Evolutionary conservation across 805 yeast species (phyloP).

Genomic region (Yarrowia yakushimensis): DNA sequence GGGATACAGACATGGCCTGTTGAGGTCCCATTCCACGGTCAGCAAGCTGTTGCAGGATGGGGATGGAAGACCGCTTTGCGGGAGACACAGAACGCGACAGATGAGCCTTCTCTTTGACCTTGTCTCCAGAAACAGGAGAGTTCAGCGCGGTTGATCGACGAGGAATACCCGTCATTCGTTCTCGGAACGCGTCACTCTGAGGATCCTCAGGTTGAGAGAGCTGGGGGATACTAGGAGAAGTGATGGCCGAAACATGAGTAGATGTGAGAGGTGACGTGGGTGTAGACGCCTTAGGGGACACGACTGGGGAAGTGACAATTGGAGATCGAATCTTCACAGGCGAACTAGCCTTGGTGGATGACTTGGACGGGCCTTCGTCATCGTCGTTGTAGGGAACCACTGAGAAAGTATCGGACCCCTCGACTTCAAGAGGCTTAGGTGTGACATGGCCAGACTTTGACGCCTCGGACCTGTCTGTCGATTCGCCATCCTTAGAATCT

Average conservation of each 20-base stretch:
- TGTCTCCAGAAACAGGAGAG: neutral
- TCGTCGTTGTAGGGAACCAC: neutral
- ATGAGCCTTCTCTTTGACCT: neutral
- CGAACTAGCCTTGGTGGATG: neutral
- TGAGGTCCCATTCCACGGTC: conserved; percentile 18
- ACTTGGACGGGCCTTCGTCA: neutral
- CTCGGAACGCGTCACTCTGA: conserved; percentile 11
- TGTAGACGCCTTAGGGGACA: neutral
- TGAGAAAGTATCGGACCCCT: neutral
- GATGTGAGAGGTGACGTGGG: neutral
- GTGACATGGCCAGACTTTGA: neutral
- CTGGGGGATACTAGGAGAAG: neutral
- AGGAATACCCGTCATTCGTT: conserved; percentile 17
- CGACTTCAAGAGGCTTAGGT: neutral
- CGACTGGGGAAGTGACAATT: neutral
- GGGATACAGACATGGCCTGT: conserved; percentile 9
- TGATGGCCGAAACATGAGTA: neutral
- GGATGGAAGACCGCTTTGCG: conserved; percentile 6
- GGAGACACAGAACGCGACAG: conserved; percentile 16
- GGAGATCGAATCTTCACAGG: neutral
- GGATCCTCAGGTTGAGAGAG: neutral
- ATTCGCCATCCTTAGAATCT: neutral
- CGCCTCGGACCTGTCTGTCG: neutral
- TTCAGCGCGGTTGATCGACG: neutral
- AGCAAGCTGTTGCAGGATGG: conserved; percentile 10